Evolutionary conservation across 2,329 filamentous ascomycete genomes (phyloP), one percentile per base, ranked within the genome.

Genomic region (Paraphoma sp.): DNA sequence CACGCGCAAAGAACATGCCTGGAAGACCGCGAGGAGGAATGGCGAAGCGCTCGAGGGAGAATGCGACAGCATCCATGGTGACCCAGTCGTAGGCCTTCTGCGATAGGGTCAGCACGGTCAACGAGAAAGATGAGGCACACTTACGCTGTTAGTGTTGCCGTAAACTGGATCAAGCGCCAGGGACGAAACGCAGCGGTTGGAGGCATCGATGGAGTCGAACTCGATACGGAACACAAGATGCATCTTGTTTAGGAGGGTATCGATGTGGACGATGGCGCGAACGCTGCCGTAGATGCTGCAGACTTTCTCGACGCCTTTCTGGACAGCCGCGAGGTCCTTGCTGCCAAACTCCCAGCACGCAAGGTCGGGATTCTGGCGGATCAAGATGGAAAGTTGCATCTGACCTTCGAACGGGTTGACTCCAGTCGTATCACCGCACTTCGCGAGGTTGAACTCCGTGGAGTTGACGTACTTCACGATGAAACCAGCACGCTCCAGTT

Each of bases 341-440:
- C 53, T 5, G 31, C 53, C 53, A 55, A 71, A 64, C 7, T 63
- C 53, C 47, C 53, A 61, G 41, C 45, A 29, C 17, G 49, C 38
- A 14, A 61, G 50, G 3, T 62, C 51, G 1, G 63, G 58, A 28
- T 66, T 60, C 8, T 59, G 48, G 16, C 66, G 56, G 33, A 71
- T 62, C 47, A 56, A 46, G 41, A 70, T 48, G 1, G 54, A 43
- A 6, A 71, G 31, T 38, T 59, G 62, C 56, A 77, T 58, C 59
- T 76, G 72, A 28, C 73, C 74, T 46, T 77, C 75, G 33, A 63
- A 73, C 38, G 65, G 63, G 41, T 76, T 65, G 50, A 70, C 48
- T 9, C 56, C 41, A 5, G 54, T 48, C 1, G 63, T 65, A 28
- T 72, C 67, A 50, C 73, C 66, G 3, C 58, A 59, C 62, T 69